Evolutionary conservation across 768 basidiomycete species (phyloP), one percentile per base, ranked within the genome.

Genomic region (Boletus insuetus): DNA sequence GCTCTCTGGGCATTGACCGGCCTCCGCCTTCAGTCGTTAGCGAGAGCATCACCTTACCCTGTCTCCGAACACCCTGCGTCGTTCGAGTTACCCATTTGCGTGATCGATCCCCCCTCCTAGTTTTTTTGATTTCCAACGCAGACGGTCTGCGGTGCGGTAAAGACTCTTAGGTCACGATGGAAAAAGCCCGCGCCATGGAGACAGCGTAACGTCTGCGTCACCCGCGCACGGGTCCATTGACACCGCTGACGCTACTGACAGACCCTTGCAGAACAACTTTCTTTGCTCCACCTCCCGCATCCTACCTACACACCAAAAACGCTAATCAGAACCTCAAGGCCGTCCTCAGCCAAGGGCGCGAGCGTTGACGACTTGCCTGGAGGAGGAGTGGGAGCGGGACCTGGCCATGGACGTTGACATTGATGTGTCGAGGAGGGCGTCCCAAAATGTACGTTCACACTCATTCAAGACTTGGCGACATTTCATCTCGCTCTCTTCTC

Each of bases 261-360:
- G 89, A 83, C 83, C 37, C 73, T 91, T 45, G 85, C 84, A 13
- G 89, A 89, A 61, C 83, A 88, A 51, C 72, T 91, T n/a, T 92
- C 90, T 0, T 88, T 86, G 61, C 74, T 88, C 3, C 81, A 89
- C 53, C 70, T 70, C 26, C 84, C 87, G 0, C 79, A 87, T 0
- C 87, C 89, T n/a, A n/a, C n/a, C n/a, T n/a, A n/a, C n/a, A 24
- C 24, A 1, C 93, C 77, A 94, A 86, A 71, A 89, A 89, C 61
- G 64, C 79, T 6, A 88, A 84, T 56, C 78, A 89, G 75, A 89
- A 90, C 60, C 67, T 91, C 63, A 94, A 93, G 72, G 78, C 83
- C 3, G 84, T 94, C 2, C 75, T 94, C 22, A 79, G 81, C 0
- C 87, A 89, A 59, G 91, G 93, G 65, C 81, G 88, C 6, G 91